Evolutionary conservation across 2,329 filamentous ascomycete species (phyloP), one percentile per base, ranked within the genome.

Genomic region (Ceratocystis harringtonii): DNA sequence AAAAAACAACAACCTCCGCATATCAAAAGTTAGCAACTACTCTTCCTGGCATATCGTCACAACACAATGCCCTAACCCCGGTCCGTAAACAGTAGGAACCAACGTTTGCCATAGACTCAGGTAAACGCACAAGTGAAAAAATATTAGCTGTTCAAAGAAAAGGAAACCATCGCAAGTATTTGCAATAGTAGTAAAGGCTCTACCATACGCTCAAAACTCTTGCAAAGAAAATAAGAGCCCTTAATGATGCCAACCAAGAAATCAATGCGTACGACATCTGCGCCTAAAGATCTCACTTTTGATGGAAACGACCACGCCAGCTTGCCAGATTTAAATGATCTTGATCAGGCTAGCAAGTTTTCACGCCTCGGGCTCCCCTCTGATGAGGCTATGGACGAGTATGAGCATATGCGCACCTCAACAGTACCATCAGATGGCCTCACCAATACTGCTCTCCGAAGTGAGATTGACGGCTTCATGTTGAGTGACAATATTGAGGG

Each of bases 341-440:
- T 15, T 12, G 17, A n/a, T 48, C 17, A 36, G 4, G 30, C 28
- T 4, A 55, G 32, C 60, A 17, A 41, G 4, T 67, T 64, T 55
- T 64, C 65, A 28, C 65, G 65, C 5, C 45, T 67, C 22, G 65
- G 65, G 3, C 36, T 67, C 2, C 65, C 65, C 22, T 52, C 58
- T 4, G 36, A 62, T 19, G 65, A 67, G 45, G 65, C 65, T 2
- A 55, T 67, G 62, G 65, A 67, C 30, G 63, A 65, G 5, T 61
- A 61, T 48, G 66, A 63, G 5, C 52, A 63, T 30, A 65, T 65
- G 61, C 57, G 66, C n/a, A 65, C 66, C 28, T 67, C 66, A 19
- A 65, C 66, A 43, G 61, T 45, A 36, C 32, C 61, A 28, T 63
- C 66, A 2, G 63, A 67, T 15, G 48, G 19, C 3, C 50, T 58